Percentiles rank a stretch among this genome's conserved stretches.
These are phyloP conservation scores for Rhodomyrtus tomentosa DNA, from an alignment of 345 rosid species.

Conservation along the genomic window DNA sequence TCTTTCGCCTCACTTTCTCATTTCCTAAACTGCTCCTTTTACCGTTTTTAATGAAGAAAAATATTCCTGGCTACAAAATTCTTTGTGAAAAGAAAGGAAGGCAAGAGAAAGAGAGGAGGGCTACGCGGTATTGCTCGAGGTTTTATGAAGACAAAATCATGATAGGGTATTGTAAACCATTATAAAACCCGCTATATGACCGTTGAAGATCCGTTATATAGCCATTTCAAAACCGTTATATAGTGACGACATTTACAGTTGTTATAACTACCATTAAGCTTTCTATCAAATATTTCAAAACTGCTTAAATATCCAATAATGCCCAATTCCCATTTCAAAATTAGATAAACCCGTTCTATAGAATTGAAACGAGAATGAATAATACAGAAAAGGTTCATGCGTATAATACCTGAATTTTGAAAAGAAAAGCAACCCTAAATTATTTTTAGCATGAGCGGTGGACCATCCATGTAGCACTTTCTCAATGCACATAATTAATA, in stretches of 20 bases:
- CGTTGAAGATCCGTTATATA: too few relatives aligned
- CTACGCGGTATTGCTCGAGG: background rate
- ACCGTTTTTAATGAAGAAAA: background rate
- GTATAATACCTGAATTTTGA: background rate
- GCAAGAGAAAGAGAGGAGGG: background rate
- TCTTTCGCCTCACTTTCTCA: background rate
- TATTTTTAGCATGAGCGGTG: background rate
- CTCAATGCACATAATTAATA: background rate
- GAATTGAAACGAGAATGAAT: background rate
- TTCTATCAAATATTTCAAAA: too few relatives aligned
- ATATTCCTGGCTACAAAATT: background rate
- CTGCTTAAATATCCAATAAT: background rate
- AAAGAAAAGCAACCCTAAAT: background rate
- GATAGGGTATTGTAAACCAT: too few relatives aligned
- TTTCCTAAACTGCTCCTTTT: background rate
- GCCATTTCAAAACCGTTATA: too few relatives aligned
- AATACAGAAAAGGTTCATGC: background rate
- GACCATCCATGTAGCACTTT: background rate
- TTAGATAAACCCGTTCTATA: background rate
- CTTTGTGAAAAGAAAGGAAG: background rate
- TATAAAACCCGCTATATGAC: too few relatives aligned
- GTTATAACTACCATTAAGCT: too few relatives aligned
- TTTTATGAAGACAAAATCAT: too few relatives aligned
- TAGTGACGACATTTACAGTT: too few relatives aligned
- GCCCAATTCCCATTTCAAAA: background rate